Evolutionary conservation across 352 stramenopile genomes (phyloP).

Genomic region (Pythium aphanidermatum): DNA sequence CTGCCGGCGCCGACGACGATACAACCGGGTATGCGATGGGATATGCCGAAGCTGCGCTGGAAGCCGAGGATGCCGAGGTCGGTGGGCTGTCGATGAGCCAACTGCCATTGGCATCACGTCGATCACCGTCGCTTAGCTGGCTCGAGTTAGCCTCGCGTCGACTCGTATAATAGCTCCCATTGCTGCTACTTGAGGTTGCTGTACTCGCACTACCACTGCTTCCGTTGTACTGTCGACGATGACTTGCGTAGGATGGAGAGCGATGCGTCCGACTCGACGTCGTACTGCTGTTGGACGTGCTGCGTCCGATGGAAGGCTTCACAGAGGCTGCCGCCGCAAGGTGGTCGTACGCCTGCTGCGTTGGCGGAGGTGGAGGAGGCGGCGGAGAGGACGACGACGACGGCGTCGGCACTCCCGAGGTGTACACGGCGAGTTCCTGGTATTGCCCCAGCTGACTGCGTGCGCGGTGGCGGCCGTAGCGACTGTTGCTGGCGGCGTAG

Average conservation of each 20-base stretch:
- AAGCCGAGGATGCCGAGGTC: conserved; percentile 5
- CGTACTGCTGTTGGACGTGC: conserved; percentile 10
- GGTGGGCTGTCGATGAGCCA: conserved; percentile 15
- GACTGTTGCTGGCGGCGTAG: conserved; percentile 19
- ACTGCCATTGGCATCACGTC: conserved; percentile 6
- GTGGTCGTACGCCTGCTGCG: conserved; percentile 10
- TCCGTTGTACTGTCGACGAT: background rate
- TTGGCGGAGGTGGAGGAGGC: conserved; percentile 15
- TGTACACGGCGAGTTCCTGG: conserved; percentile 2
- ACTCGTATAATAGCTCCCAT: background rate
- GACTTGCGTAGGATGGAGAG: conserved; percentile 3
- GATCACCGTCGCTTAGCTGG: conserved; percentile 13
- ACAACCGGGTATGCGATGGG: background rate
- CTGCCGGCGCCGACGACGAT: conserved; percentile 6
- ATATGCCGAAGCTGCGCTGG: background rate
- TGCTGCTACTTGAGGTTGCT: conserved; percentile 1
- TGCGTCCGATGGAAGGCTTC: conserved; percentile 15
- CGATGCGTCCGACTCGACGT: conserved; percentile 11
- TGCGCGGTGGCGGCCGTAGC: conserved; percentile 19
- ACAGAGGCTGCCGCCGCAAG: background rate
- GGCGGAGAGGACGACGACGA: conserved; percentile 7
- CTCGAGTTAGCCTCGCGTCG: conserved; percentile 14
- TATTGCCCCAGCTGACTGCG: conserved; percentile 19
- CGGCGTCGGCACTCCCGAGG: background rate
- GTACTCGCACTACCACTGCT: conserved; percentile 2